phyloP scores from a whole-genome alignment of 2,329 filamentous ascomycete genomes.

The Macrophomina pseudophaseolina region DNA sequence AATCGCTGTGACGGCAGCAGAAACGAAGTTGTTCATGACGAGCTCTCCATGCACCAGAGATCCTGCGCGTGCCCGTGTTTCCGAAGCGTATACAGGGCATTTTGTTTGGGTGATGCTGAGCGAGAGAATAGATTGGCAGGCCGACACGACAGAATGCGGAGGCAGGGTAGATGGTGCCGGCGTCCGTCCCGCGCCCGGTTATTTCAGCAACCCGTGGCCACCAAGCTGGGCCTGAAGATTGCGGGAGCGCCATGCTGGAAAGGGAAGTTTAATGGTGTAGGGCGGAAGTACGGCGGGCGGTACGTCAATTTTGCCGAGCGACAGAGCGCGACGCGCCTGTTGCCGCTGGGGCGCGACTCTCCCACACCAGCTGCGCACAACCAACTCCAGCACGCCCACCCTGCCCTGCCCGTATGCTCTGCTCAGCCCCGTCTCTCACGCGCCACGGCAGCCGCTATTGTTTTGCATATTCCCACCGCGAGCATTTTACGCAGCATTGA shows the following conservation, averaged over 20 bases:
- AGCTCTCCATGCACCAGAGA: too few species aligned
- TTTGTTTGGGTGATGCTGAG: neutral
- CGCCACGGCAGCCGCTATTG: slow-evolving; percentile 7
- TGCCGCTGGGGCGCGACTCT: slow-evolving; percentile 4
- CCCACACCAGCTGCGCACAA: neutral
- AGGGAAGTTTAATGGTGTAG: neutral
- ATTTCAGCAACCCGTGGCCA: neutral
- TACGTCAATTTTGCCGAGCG: slow-evolving; percentile 9
- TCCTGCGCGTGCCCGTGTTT: too few species aligned
- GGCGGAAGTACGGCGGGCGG: neutral
- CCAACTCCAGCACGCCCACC: slow-evolving; percentile 6
- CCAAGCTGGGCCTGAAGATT: neutral
- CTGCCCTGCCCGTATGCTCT: neutral
- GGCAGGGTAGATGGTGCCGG: neutral
- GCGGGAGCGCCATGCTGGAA: slow-evolving; percentile 3
- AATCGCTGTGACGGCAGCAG: too few species aligned
- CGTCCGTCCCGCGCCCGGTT: neutral
- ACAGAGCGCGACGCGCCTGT: slow-evolving; percentile 15
- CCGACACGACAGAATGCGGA: too few species aligned
- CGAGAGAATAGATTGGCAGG: too few species aligned
- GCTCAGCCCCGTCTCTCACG: neutral
- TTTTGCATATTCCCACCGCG: slow-evolving; percentile 14
- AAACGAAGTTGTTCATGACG: too few species aligned
- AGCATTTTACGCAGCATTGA: slow-evolving; percentile 13
- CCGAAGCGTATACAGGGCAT: neutral